Conservation (phyloP, 495 filamentous ascomycete genomes). For the Podospora didyma region DNA sequence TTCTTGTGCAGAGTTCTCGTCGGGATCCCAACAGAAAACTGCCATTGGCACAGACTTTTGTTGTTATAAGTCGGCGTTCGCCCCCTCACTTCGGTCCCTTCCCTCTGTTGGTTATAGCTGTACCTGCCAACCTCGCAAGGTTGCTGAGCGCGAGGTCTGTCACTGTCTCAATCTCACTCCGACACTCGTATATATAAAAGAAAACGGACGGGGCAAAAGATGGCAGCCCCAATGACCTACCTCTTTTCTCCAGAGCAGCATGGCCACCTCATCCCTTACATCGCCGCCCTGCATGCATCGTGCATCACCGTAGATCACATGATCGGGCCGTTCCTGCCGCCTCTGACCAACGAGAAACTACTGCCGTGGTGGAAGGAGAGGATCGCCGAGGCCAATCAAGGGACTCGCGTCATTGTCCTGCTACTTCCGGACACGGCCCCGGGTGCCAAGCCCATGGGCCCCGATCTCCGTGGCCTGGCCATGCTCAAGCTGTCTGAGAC, state of each 20-base stretch:
- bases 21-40: not conserved
- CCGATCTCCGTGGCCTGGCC: constrained; percentile 34
- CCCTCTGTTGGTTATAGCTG: no score
- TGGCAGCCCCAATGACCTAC: constrained; percentile 18
- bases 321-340: constrained; percentile 36
- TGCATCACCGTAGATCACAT: constrained; percentile 36
- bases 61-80: not conserved
- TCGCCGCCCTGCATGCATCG: constrained; percentile 36
- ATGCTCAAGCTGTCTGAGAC: constrained; percentile 31
- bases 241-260: constrained; percentile 31
- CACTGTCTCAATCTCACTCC: no score
- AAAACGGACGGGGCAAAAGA: not conserved
- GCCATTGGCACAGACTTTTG: not conserved
- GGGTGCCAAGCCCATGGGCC: constrained; percentile 22
- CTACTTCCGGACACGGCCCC: constrained; percentile 25
- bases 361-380: constrained; percentile 36
- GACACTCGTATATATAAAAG: not conserved
- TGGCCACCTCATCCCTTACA: constrained; percentile 32
- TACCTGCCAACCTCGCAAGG: no score
- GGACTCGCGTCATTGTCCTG: constrained; percentile 32
- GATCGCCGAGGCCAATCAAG: constrained; percentile 29
- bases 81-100: not conserved
- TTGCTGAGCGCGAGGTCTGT: no score
- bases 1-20: not conserved
- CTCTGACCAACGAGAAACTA: constrained; percentile 35